Base-by-base conservation (phyloP, 192 early-diverging fungal species). In the Pilaira anomala region DNA sequence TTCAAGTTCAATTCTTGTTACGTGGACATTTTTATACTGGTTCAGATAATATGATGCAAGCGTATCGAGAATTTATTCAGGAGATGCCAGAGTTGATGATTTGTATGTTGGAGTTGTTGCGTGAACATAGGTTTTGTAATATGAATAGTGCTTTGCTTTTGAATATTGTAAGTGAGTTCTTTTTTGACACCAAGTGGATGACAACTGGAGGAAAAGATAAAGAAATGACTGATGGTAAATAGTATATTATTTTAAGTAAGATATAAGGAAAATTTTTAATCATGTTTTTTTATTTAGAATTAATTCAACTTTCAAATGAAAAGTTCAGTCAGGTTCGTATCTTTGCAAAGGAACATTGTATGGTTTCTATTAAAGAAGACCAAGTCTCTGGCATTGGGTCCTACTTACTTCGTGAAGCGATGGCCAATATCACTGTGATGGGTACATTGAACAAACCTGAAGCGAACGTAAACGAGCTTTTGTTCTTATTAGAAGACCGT, bases 1-100 rank as follows among this genome's bases (percentile, higher is more conserved):
- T 92, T 36, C 91, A 91, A 65, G 79, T 87, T 18, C 82, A 86
- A 60, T 83, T 85, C 63, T 71, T 95, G 26, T 55, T 94, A 25
- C 76, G 85, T 45, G 84, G 84, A 21, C 88, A 88, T 45, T 70
- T 89, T 11, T 66, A 73, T 29, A 75, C 80, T 30, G 63, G 52
- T 11, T 57, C 75, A 21, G 71, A 69, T 18, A 55, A 55, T 50
- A 70, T 80, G 54, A 64, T 78, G 13, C 68, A 79, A 36, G 62
- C 63, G 29, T 18, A 21, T 14, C 13, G 13, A 3, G 80, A 83
- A 62, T 62, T 83, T 11, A 49, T 57, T 9, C 71, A 81, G 18
- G 71, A 80, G n/a, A 60, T 78, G 18, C 71, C 82, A 0, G 73
- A 66, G 6, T 66, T 81, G 1, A 55, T 75, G 6, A 28, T 65